phyloP scores from a whole-genome alignment of 441 rosid genomes.

The Biscutella laevigata region DNA sequence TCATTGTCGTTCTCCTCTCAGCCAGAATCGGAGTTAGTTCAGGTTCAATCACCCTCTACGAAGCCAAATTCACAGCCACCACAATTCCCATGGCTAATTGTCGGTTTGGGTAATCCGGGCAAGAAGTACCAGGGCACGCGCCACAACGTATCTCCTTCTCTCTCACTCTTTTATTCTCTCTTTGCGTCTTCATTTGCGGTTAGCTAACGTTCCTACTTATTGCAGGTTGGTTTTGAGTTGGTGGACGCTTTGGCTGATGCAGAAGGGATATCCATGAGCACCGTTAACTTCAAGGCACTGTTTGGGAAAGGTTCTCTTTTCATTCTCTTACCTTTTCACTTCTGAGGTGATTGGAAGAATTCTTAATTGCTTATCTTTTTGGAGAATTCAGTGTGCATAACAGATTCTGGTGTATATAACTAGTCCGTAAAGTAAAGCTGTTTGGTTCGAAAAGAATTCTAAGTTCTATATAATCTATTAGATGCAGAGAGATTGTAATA shows the following conservation, averaged over 20 bases:
- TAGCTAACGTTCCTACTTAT: background rate
- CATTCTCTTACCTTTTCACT: background rate
- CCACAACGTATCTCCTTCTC: slow-evolving; percentile 47
- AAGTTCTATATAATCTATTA: background rate
- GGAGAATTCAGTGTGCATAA: background rate
- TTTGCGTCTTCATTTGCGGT: background rate
- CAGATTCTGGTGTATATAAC: background rate
- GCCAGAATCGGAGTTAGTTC: slow-evolving; percentile 12
- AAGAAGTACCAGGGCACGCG: slow-evolving; percentile 71
- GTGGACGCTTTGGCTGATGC: slow-evolving; percentile 77
- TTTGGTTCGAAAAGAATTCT: background rate
- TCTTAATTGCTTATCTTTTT: background rate
- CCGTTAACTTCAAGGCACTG: slow-evolving; percentile 56
- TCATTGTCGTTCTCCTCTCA: slow-evolving; percentile 13
- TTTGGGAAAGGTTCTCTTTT: slow-evolving; percentile 58
- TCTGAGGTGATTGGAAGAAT: background rate
- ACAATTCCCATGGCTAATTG: slow-evolving; percentile 70
- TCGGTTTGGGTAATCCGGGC: slow-evolving; percentile 92
- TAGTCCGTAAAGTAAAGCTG: background rate
- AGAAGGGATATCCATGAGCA: slow-evolving; percentile 66
- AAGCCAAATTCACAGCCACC: slow-evolving; percentile 32
- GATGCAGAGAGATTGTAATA: background rate
- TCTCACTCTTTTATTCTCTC: background rate
- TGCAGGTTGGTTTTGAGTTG: slow-evolving; percentile 84
- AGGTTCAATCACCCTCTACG: slow-evolving; percentile 10